phyloP scores from a whole-genome alignment of 148 eudicot genomes.

The Heliosperma pusillum region DNA sequence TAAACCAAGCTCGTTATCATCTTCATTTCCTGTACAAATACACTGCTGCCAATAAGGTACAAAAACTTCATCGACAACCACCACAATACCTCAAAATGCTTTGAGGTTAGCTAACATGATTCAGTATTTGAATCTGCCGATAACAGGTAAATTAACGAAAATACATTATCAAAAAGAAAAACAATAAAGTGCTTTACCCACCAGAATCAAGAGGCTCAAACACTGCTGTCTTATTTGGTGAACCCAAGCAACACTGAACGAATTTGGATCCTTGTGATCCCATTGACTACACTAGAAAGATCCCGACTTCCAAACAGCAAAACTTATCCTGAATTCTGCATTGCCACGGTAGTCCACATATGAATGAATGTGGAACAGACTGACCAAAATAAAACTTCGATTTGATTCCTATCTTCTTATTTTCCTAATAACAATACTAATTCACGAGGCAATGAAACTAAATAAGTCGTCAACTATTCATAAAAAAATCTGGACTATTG shows the following conservation, averaged over 20 bases:
- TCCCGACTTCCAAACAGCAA: conserved; percentile 14
- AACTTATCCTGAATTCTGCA: conserved; percentile 14
- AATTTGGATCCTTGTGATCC: conserved; percentile 61
- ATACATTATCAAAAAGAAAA: background rate
- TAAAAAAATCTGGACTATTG: background rate
- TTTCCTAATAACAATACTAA: background rate
- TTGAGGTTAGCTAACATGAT: background rate
- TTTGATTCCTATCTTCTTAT: background rate
- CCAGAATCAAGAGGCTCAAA: conserved; percentile 46
- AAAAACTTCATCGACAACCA: background rate
- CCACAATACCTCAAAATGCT: no score
- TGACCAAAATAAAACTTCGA: background rate
- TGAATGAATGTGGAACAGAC: background rate
- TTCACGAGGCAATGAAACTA: background rate
- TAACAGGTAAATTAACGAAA: background rate
- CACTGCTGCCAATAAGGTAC: conserved; percentile 9
- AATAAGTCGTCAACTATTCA: background rate
- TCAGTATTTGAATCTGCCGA: background rate
- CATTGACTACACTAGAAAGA: conserved; percentile 30
- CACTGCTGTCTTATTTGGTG: conserved; percentile 43
- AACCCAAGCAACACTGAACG: conserved; percentile 50
- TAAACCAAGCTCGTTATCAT: conserved; percentile 32
- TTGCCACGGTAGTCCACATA: background rate
- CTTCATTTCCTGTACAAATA: conserved; percentile 36
- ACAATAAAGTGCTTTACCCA: conserved; percentile 18